phyloP scores from a whole-genome alignment of 805 yeast species.

The Starmera amethionina region DNA sequence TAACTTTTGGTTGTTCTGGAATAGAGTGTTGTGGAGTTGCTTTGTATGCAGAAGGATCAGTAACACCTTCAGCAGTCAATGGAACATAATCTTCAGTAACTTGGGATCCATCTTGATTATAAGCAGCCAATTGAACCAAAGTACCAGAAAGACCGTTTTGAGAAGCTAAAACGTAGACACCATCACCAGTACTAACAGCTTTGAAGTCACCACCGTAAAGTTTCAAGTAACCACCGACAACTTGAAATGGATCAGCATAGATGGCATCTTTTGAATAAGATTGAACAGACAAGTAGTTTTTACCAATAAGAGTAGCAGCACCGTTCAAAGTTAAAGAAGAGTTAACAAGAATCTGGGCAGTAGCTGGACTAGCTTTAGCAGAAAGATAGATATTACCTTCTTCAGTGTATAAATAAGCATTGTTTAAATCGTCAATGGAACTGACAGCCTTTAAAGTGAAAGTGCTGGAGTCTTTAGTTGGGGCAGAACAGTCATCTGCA shows the following conservation, averaged over 20 bases:
- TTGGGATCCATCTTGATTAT: neutral
- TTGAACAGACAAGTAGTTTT: constrained; percentile 1
- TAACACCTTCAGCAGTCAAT: neutral
- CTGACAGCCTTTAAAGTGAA: neutral
- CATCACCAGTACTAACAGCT: constrained; percentile 2
- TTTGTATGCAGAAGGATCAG: neutral
- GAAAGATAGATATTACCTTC: constrained; percentile 1
- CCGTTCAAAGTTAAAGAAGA: neutral
- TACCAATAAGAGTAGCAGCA: constrained; percentile 1
- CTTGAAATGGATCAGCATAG: constrained; percentile 1
- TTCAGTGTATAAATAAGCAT: constrained; percentile 12
- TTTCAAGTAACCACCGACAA: constrained; percentile 1
- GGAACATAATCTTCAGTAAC: neutral
- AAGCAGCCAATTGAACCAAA: neutral
- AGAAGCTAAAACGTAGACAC: constrained; percentile 1
- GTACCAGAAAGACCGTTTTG: neutral
- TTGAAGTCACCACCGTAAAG: constrained; percentile 3
- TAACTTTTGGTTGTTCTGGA: neutral
- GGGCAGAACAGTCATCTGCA: too few relatives aligned
- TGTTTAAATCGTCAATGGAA: constrained; percentile 8
- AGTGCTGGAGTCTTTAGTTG: neutral
- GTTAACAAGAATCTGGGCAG: neutral
- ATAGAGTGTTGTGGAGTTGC: neutral
- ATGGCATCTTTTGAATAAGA: neutral
- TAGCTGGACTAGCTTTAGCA: neutral